Evolutionary conservation across 208 protist species (phyloP).

Genomic region (Trypanosoma rangeli): DNA sequence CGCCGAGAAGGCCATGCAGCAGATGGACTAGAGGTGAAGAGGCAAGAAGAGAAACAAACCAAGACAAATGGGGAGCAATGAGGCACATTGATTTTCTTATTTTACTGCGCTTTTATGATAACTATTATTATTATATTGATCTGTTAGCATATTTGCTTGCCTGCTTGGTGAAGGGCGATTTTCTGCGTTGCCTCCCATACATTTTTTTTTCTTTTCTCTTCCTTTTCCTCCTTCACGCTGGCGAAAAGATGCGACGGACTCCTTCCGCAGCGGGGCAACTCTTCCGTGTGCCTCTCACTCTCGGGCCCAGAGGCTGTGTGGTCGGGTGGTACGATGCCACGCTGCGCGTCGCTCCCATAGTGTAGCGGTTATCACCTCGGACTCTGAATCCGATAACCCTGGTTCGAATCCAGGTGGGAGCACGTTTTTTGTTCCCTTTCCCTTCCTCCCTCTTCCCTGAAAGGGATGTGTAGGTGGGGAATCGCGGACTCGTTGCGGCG

Average conservation of each 20-base stretch:
- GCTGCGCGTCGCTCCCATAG: constrained; percentile 71
- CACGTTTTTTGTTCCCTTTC: constrained; percentile 40
- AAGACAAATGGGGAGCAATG: neutral
- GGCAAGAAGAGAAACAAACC: neutral
- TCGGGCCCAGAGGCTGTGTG: too few species aligned
- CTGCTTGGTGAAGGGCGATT: neutral
- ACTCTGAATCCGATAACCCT: constrained; percentile 93
- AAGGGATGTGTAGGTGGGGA: too few species aligned
- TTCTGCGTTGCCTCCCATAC: too few species aligned
- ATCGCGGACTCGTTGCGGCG: too few species aligned
- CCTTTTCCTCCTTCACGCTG: too few species aligned
- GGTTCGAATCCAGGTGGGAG: constrained; percentile 92
- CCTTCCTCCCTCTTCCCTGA: neutral
- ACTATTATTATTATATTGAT: neutral
- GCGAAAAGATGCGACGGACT: too few species aligned
- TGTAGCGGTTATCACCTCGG: constrained; percentile 93
- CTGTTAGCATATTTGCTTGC: neutral
- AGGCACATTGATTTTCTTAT: constrained; percentile 16
- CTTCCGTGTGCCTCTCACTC: too few species aligned
- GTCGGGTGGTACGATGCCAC: too few species aligned
- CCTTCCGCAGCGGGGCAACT: too few species aligned
- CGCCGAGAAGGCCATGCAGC: constrained; percentile 92
- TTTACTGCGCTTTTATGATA: neutral
- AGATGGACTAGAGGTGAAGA: constrained; percentile 81
- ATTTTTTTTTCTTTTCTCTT: too few species aligned